Base-by-base conservation (phyloP, 1,139 yeast species). In the Kodamaea alishanica region DNA sequence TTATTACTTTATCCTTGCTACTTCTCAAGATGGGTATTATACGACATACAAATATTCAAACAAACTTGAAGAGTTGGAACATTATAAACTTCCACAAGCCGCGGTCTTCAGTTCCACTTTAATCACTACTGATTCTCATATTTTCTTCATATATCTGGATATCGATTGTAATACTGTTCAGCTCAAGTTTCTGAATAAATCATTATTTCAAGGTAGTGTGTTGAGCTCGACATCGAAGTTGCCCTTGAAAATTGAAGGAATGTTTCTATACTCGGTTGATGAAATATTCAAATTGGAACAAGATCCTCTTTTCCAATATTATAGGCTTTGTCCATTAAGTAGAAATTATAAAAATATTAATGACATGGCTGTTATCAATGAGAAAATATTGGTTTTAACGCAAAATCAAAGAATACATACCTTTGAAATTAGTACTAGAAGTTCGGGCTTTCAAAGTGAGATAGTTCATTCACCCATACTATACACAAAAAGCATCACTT, bases 291-390 rank as follows among this genome's bases (percentile, higher is more conserved):
- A 24, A 1, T 27, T 41, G 9, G 26, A 25, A 25, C 31, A 38
- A 26, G 44, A 41, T 25, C 35, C 37, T 1, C 28, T 35, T 15
- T 33, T 24, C 10, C 36, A 23, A 6, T 41, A 38, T 35, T 38
- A 35, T 24, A 32, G 44, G 24, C 11, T 38, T 7, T 38, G 41
- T 15, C 22, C 25, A 7, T 9, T 35, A 1, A 8, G 26, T 4
- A 12, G 33, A 6, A 22, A 38, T 6, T 11, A 9, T 27, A 26
- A 27, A 7, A 33, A 25, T 24, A 20, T 39, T 20, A 36, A 35
- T 5, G 39, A 34, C 11, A 26, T 36, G 12, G 40, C 39, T 4
- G 10, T 28, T 9, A 2, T 15, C 2, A 25, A 26, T 7, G 34
- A 22, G 2, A 22, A 30, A 10, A 11, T 39, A 5, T 25, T 15